Evolutionary conservation across 176 grass and related monocot genomes (phyloP), one percentile per base, ranked within the genome.

Genomic region (Zizania latifolia): DNA sequence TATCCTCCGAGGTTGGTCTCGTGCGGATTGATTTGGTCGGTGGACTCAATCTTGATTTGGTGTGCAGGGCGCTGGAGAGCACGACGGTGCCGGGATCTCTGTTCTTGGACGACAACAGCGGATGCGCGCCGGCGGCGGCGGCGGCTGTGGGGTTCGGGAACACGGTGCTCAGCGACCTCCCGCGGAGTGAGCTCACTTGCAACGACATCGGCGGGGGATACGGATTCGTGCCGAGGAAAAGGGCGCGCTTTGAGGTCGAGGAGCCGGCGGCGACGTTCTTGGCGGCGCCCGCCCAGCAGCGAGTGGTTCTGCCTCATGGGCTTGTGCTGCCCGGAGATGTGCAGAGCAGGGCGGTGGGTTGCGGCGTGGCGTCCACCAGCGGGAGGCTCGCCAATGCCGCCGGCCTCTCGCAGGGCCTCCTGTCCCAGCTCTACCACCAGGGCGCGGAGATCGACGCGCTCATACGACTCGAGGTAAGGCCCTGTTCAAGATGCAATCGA

Each of bases 401-500:
- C 3, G n/a, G 53, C 24, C 5, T 77, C 17, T 65, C 59, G 7
- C 71, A 84, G 46, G 65, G 63, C 31, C 40, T 87, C 12, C 24
- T 80, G 3, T 74, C 92, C 19, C 77, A 78, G 14, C 33, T 89
- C 14, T 61, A 75, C 64, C 61, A 40, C 75, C 86, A 85, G 46
- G 77, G 77, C 10, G 24, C 71, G 30, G 79, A 94, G 75, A 74
- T 90, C 24, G 78, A 90, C 67, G 85, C 71, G 13, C 71, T 85
- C 2, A 28, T 94, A 0, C 64, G 75, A 0, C 34, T 90, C 46
- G 77, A 94, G 78, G 87, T 90, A 65, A 32, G 50, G 15, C 1
- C 30, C 0, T 27, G 14, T 53, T 22, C n/a, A 10, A 9, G 46
- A 51, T n/a, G 19, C 12, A n/a, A 2, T 55, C 2, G 8, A 54